Evolutionary conservation across 768 basidiomycete genomes (phyloP), one percentile per base, ranked within the genome.

Genomic region (Amanita jacksonii): DNA sequence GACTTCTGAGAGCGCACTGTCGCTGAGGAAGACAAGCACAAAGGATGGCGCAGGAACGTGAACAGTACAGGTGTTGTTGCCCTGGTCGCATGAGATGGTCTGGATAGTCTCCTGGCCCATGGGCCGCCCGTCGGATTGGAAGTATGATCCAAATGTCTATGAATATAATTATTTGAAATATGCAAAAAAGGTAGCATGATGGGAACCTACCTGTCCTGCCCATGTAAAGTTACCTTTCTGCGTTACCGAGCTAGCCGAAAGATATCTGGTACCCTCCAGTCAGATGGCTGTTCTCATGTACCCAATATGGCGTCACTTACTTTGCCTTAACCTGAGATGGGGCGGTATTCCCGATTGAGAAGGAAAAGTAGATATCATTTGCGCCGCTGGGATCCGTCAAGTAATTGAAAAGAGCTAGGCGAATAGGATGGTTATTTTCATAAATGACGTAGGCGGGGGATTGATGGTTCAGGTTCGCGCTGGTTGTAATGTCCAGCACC

Each of bases 391-490:
- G 51, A 52, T 86, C 85, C 25, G 69, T 67, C 45, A 83, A 68
- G 52, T 72, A 88, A 62, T 90, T 91, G 65, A 89, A 70, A 27
- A 90, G 58, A 10, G 75, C 77, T 10, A 86, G 66, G 33, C 81
- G 73, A 1, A 69, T 66, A 0, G 81, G 73, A 5, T 63, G 61
- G 15, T 74, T 79, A 46, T 77, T 66, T 57, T 89, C 83, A 55
- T 85, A 90, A 40, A 90, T 75, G 7, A 73, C 82, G 54, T 85
- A 82, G 5, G 72, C 70, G 13, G 85, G 81, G 6, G 79, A 80
- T 52, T 66, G 73, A 25, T 67, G 65, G 55, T 73, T 75, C 9
- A 63, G 70, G 36, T 49, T 52, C 64, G 79, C 57, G 52, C 77
- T 77, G 20, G 70, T 67, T 18, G 59, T 55, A 24, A 90, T 66